phyloP scores from a whole-genome alignment of 2,329 filamentous ascomycete genomes.

The Fusarium sp. region DNA sequence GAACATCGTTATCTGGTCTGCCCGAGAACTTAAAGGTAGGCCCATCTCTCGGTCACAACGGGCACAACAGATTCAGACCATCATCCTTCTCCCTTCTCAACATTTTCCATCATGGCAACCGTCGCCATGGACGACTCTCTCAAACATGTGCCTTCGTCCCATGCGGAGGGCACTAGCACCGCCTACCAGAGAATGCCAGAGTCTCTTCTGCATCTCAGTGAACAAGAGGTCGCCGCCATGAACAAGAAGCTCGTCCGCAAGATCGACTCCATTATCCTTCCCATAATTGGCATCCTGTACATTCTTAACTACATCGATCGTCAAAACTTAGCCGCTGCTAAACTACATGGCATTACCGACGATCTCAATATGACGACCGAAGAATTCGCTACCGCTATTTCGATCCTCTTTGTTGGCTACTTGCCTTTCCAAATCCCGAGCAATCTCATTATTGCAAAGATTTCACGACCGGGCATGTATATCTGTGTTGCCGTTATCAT shows the following conservation, averaged over 20 bases:
- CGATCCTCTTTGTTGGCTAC: conserved; percentile 55
- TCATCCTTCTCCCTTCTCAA: background rate
- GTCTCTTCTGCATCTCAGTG: conserved; percentile 12
- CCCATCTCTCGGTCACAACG: too few species aligned
- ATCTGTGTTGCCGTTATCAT: conserved; percentile 40
- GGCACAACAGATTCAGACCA: too few species aligned
- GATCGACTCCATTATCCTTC: conserved; percentile 51
- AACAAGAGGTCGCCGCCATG: conserved; percentile 15
- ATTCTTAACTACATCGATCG: conserved; percentile 60
- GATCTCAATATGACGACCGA: conserved; percentile 55
- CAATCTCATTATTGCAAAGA: conserved; percentile 51
- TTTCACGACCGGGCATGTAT: conserved; percentile 38
- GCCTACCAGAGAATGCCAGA: conserved; percentile 31
- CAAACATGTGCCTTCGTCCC: conserved; percentile 17
- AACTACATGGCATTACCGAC: conserved; percentile 51
- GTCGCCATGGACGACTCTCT: conserved; percentile 14
- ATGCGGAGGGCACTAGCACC: conserved; percentile 18
- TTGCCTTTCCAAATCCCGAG: conserved; percentile 55
- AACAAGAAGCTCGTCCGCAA: conserved; percentile 42
- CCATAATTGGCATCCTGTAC: conserved; percentile 53
- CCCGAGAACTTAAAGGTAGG: too few species aligned
- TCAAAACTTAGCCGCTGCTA: conserved; percentile 40
- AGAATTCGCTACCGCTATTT: conserved; percentile 56
- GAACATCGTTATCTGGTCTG: too few species aligned
- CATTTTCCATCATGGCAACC: conserved; percentile 6